These are phyloP conservation scores for Blastocystis hominis DNA, from an alignment of 352 stramenopile genomes.

Conservation along the genomic window DNA sequence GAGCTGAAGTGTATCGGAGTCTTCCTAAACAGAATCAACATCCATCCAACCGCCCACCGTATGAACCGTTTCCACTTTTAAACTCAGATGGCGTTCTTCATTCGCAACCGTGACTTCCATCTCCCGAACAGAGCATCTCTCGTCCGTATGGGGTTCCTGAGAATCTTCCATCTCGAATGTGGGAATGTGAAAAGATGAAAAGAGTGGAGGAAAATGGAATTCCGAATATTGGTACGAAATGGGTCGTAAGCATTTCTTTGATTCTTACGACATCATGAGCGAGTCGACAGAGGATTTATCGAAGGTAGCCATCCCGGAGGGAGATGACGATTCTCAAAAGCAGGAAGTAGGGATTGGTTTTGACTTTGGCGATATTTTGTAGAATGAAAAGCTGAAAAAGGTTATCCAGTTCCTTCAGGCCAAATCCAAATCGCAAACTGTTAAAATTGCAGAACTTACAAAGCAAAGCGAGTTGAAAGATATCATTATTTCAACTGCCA, in stretches of 20 bases:
- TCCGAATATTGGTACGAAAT: too few species aligned
- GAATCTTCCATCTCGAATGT: background rate
- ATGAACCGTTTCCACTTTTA: background rate
- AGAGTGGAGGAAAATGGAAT: too few species aligned
- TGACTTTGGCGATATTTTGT: background rate
- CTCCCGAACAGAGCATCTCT: background rate
- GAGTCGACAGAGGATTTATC: background rate
- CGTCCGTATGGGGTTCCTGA: background rate
- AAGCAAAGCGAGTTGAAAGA: conserved; percentile 21
- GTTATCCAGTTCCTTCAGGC: conserved; percentile 13
- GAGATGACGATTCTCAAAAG: background rate
- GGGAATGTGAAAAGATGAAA: background rate
- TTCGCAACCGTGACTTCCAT: background rate
- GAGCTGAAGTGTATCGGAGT: background rate
- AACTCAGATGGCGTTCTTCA: background rate
- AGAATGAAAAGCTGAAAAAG: conserved; percentile 23
- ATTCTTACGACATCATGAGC: background rate
- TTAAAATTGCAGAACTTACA: conserved; percentile 2
- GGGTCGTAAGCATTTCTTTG: background rate
- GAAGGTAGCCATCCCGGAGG: background rate
- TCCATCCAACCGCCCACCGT: background rate
- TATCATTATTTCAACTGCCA: conserved; percentile 8
- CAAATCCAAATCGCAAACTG: background rate
- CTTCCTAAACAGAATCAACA: background rate
- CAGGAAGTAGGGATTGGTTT: background rate